Percentiles rank a stretch among this genome's conserved stretches.
Evolutionary conservation across 345 rosid species (phyloP).

Genomic region (Populus alba): DNA sequence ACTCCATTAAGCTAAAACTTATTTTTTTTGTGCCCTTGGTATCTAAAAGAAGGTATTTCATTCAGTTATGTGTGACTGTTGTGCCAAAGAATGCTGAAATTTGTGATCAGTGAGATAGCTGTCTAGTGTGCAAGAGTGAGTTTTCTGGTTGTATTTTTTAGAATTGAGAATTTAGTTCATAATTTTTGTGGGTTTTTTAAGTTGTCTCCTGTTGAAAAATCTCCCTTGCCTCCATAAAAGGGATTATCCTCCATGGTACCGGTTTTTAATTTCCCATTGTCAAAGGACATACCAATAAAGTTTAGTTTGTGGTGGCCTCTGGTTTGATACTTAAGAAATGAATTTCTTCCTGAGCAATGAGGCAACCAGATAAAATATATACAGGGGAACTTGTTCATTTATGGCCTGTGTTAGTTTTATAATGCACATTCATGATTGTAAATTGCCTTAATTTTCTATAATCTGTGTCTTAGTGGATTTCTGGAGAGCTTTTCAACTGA

Average conservation of each 20-base stretch:
- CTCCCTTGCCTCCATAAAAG: not conserved
- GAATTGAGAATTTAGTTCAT: not conserved
- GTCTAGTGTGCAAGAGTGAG: not conserved
- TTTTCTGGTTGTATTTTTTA: not conserved
- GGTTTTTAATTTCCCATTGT: too few relatives aligned
- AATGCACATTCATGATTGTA: not conserved
- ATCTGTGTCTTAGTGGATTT: not conserved
- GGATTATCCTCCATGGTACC: not conserved
- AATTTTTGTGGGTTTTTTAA: not conserved
- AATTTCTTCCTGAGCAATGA: not conserved
- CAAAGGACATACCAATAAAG: too few relatives aligned
- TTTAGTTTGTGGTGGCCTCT: not conserved
- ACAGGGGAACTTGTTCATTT: not conserved
- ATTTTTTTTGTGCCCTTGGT: not conserved
- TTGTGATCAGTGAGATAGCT: not conserved
- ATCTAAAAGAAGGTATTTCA: not conserved
- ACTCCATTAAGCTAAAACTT: not conserved
- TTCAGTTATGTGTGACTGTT: not conserved
- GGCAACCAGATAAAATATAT: not conserved
- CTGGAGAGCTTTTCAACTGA: not conserved
- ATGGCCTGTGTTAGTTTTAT: not conserved
- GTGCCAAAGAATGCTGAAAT: not conserved
- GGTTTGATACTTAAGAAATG: not conserved
- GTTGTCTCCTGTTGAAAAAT: not conserved
- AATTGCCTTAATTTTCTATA: not conserved